Percentiles rank a stretch among this genome's conserved stretches.
Evolutionary conservation across 148 eudicot genomes (phyloP).

Genomic region (Amaranthus hypochondriacus): DNA sequence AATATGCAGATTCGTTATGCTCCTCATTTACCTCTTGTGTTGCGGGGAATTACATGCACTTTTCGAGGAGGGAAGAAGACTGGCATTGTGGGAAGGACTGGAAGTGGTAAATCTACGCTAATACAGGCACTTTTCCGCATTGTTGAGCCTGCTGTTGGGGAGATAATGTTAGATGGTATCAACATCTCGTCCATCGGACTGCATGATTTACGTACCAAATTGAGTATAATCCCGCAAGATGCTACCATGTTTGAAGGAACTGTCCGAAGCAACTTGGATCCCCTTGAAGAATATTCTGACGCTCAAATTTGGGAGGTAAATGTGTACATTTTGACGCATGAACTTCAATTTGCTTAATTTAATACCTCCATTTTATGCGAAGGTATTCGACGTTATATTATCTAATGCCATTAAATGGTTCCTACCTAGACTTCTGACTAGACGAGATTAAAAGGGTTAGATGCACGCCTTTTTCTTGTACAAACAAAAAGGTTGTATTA

Average conservation of each 20-base stretch:
- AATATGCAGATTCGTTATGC: constrained; percentile 62
- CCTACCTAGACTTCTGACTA: no score
- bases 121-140: constrained; percentile 67
- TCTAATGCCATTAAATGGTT: no score
- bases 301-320: constrained; percentile 69
- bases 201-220: constrained; percentile 56
- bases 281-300: constrained; percentile 65
- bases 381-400: no score
- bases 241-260: constrained; percentile 78
- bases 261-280: constrained; percentile 59
- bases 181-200: constrained; percentile 55
- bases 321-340: background rate
- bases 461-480: no score
- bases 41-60: constrained; percentile 61
- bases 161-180: constrained; percentile 47
- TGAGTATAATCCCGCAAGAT: constrained; percentile 74
- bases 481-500: no score
- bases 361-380: no score
- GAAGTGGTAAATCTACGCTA: constrained; percentile 78
- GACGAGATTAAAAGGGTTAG: no score
- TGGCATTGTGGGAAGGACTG: constrained; percentile 79
- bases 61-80: constrained; percentile 58
- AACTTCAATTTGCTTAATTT: no score
- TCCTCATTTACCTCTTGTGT: constrained; percentile 66
- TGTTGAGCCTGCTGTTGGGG: constrained; percentile 52